Evolutionary conservation across 371 early-diverging fungal species (phyloP).

Genomic region (Blakeslea trispora): DNA sequence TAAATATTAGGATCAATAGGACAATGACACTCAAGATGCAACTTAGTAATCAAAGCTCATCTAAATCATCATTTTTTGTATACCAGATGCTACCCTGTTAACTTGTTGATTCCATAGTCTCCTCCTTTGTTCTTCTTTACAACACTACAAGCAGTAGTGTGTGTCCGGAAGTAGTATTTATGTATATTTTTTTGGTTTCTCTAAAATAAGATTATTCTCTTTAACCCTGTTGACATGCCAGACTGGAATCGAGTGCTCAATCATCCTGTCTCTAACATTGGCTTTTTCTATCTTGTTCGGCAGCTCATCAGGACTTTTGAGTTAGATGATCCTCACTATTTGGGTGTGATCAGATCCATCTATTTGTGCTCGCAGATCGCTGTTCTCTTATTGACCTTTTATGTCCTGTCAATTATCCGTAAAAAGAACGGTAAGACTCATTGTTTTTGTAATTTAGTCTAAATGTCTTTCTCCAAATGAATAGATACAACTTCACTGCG

Average conservation of each 20-base stretch:
- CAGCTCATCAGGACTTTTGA: slow-evolving; percentile 35
- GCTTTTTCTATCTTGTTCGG: slow-evolving; percentile 32
- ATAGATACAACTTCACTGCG: slow-evolving; percentile 41
- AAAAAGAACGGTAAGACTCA: slow-evolving; percentile 42
- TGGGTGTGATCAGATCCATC: slow-evolving; percentile 31
- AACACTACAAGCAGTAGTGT: no score
- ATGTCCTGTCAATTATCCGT: slow-evolving; percentile 33
- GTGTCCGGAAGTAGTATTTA: no score
- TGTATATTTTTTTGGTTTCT: no score
- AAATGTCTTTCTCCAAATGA: neutral
- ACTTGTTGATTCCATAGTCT: no score
- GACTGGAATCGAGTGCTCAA: slow-evolving; percentile 18
- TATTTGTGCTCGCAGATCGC: slow-evolving; percentile 35
- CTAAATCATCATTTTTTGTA: no score
- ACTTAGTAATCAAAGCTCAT: no score
- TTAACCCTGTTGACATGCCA: slow-evolving; percentile 5
- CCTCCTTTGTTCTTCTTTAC: no score
- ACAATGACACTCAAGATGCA: no score
- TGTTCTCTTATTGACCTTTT: slow-evolving; percentile 31
- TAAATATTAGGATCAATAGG: no score
- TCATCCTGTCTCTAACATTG: slow-evolving; percentile 35
- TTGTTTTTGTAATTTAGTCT: no score
- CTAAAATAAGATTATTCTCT: neutral
- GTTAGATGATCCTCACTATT: slow-evolving; percentile 29
- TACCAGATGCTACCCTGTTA: no score